Evolutionary conservation across 257 asterid genomes (phyloP), one percentile per base, ranked within the genome.

Genomic region (Solanum medicagineum): DNA sequence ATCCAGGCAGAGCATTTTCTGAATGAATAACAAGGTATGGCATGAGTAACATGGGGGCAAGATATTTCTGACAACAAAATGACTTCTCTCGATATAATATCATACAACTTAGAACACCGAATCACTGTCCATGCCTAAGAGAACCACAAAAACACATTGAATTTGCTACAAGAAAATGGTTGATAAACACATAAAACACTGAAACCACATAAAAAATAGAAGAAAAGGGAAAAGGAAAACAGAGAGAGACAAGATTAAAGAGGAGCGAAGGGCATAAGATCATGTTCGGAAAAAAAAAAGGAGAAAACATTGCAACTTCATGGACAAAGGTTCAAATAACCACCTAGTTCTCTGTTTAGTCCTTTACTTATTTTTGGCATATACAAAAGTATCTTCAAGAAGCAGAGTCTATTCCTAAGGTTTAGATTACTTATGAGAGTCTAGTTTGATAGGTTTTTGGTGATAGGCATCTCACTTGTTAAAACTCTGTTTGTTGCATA

Each of bases 1-100:
- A 90, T 95, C 99, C 90, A 95, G 81, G 90, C 89, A 69, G 55
- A 95, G 96, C 98, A 95, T 87, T 89, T 88, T 87, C 86, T 87
- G 85, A 36, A 84, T 56, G 42, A 80, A 84, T 59, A 81, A 56
- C 19, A 81, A 7, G 26, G 70, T 17, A 24, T 29, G 45, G 14
- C 49, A 55, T 84, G 54, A 71, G 71, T 51, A 82, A 57, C 19
- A 81, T 14, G 51, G 56, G 42, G 65, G n/a, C 7, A 79, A 79
- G 49, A 32, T 26, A 53, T 26, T 45, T 29, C 65, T 53, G 19
- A 79, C 16, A 79, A 16, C n/a, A 79, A 70, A 70, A 13, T 29
- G 65, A 17, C 10, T 55, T 79, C 83, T 29, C 29, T 79, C 29
- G 29, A 5, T 77, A 9, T 15, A 51, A 77, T 75, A 53, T 77